Percentiles rank a stretch among this genome's conserved stretches.
These are phyloP conservation scores for Fusarium aywerte DNA, from an alignment of 2,329 filamentous ascomycete genomes.

Conservation along the genomic window DNA sequence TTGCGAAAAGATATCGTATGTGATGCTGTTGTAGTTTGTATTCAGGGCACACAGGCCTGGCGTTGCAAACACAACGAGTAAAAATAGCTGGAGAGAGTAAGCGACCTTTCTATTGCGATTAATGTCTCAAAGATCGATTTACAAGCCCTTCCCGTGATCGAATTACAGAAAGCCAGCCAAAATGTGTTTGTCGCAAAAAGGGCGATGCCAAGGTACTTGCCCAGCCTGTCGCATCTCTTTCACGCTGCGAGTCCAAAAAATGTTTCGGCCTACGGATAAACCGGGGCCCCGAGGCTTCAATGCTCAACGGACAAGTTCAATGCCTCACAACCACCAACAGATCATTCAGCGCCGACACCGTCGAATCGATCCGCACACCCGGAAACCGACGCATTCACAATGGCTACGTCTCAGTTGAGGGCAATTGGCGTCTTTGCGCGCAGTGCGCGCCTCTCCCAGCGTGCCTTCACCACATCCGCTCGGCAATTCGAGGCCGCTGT, in stretches of 20 bases:
- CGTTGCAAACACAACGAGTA: conserved; percentile 7
- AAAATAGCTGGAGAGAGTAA: neutral
- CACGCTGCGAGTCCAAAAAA: conserved; percentile 25
- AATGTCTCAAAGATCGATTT: neutral
- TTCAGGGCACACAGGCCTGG: neutral
- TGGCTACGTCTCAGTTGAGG: conserved; percentile 60
- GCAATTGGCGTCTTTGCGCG: conserved; percentile 58
- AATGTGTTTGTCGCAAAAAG: conserved; percentile 11
- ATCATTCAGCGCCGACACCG: conserved; percentile 38
- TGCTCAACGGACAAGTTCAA: conserved; percentile 30
- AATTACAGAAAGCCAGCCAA: neutral
- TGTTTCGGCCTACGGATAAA: conserved; percentile 44
- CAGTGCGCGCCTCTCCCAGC: conserved; percentile 56
- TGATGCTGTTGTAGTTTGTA: neutral
- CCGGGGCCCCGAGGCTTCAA: conserved; percentile 19
- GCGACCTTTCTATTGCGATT: neutral
- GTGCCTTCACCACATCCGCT: conserved; percentile 61
- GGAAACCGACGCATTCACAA: conserved; percentile 46
- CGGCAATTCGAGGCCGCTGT: conserved; percentile 59
- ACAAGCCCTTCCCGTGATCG: neutral
- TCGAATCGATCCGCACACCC: conserved; percentile 45
- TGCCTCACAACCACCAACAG: conserved; percentile 41
- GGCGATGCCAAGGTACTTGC: neutral
- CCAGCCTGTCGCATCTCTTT: conserved; percentile 7
- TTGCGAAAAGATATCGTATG: conserved; percentile 11